Evolutionary conservation across 2,329 filamentous ascomycete genomes (phyloP), one percentile per base, ranked within the genome.

Genomic region (Clonostachys solani): DNA sequence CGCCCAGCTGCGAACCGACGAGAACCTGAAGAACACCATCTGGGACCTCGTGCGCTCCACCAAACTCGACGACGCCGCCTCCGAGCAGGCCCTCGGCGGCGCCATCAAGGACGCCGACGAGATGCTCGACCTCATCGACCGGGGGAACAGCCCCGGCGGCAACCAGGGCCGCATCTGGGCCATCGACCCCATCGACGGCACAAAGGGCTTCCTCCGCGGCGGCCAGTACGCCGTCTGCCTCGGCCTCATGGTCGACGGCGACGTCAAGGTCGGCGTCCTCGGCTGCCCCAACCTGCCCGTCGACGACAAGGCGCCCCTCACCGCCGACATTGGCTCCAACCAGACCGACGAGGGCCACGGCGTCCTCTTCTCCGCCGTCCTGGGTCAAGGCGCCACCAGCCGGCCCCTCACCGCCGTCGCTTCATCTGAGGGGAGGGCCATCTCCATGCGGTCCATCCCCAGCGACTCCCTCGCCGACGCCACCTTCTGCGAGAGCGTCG

Each of bases 161-260:
- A 66, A 71, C 50, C 77, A 74, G 54, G 91, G 90, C 52, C 79
- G 94, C 55, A 89, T 97, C 66, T 99, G 94, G 94, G 89, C 92
- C 38, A 84, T 99, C 48, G 94, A 99, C 68, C 94, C 94, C 50
- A 96, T 99, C 52, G 94, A 99, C 67, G 94, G 94, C 55, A 99
- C 94, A 46, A 96, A 96, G 73, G 95, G 94, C 33, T 99, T 99
- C 73, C 75, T 99, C 50, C 83, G 95, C 52, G 94, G 94, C 46
- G 95, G 92, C 37, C 94, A 99, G 73, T 99, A 99, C 64, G 95
- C 94, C 47, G 91, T 99, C 46, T 96, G 92, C 64, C 80, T 99
- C 6, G 94, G 82, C 35, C 76, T 99, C 58, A 86, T 99, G 72
- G 88, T 95, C 29, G 91, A 97, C 60, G 94, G 92, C 46, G 83